Evolutionary conservation across 805 yeast genomes (phyloP).

Genomic region (Cyberlindnera mississippiensis): DNA sequence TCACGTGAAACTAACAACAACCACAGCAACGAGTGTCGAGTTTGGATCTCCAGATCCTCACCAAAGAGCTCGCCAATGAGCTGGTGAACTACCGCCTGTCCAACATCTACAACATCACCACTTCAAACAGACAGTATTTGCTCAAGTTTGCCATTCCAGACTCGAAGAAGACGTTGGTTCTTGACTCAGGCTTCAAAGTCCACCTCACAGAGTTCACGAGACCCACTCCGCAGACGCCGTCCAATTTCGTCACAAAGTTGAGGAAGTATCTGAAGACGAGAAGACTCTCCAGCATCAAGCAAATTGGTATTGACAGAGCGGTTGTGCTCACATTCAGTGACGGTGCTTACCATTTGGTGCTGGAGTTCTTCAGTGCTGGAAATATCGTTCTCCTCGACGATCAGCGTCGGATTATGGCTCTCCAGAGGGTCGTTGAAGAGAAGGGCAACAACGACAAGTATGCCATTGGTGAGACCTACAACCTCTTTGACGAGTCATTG

Average conservation of each 20-base stretch:
- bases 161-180: slow-evolving; percentile 66
- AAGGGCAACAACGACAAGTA: slow-evolving; percentile 58
- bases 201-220: slow-evolving; percentile 79
- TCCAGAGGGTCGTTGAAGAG: slow-evolving; percentile 77
- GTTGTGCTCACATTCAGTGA: slow-evolving; percentile 81
- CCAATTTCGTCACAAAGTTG: slow-evolving; percentile 79
- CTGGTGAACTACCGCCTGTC: slow-evolving; percentile 68
- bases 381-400: slow-evolving; percentile 76
- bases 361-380: slow-evolving; percentile 96
- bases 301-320: slow-evolving; percentile 78
- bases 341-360: slow-evolving; percentile 69
- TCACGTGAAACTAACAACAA: not conserved
- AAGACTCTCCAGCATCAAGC: slow-evolving; percentile 67
- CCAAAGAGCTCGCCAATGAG: slow-evolving; percentile 56
- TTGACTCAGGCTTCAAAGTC: slow-evolving; percentile 83
- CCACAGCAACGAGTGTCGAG: slow-evolving; percentile 79
- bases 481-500: slow-evolving; percentile 51
- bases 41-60: slow-evolving; percentile 70
- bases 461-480: slow-evolving; percentile 73
- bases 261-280: slow-evolving; percentile 83
- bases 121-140: slow-evolving; percentile 67
- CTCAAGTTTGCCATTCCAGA: slow-evolving; percentile 82
- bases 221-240: slow-evolving; percentile 76
- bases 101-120: slow-evolving; percentile 78
- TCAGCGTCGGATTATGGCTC: slow-evolving; percentile 58